A percentile compares a stretch with the other conserved stretches of the same genome.
Evolutionary conservation across 495 filamentous ascomycete genomes (phyloP).

Genomic region (Penicillium riverlandense): DNA sequence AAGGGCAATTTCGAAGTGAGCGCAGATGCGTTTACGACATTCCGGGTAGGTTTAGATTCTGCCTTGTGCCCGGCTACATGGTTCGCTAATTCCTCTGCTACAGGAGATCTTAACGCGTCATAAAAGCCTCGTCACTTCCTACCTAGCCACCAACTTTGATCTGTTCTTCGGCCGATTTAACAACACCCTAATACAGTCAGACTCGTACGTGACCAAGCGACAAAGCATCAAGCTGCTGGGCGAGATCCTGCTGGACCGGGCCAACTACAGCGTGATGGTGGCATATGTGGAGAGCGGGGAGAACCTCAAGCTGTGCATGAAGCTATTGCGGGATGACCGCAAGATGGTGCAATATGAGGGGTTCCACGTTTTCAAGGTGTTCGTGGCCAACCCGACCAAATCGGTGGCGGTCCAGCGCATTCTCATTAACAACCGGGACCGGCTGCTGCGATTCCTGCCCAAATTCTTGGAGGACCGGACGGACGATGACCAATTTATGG

Average conservation of each 20-base stretch:
- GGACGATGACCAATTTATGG: slow-evolving; percentile 97
- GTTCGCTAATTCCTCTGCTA: not conserved
- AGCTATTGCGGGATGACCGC: slow-evolving; percentile 83
- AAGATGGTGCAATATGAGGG: slow-evolving; percentile 99
- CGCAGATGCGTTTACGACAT: slow-evolving; percentile 95
- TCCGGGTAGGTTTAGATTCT: slow-evolving; percentile 55
- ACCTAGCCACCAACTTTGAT: slow-evolving; percentile 79
- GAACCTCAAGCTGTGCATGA: slow-evolving; percentile 97
- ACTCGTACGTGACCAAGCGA: slow-evolving; percentile 95
- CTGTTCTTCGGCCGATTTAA: slow-evolving; percentile 92
- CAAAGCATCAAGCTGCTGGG: slow-evolving; percentile 97
- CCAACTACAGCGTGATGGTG: slow-evolving; percentile 98
- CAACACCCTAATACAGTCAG: slow-evolving; percentile 75
- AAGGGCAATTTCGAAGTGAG: slow-evolving; percentile 91
- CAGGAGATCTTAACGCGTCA: slow-evolving; percentile 93
- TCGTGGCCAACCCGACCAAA: slow-evolving; percentile 96
- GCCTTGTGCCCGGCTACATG: not conserved
- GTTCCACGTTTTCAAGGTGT: slow-evolving; percentile 99
- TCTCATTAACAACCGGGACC: slow-evolving; percentile 89
- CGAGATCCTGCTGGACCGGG: slow-evolving; percentile 87
- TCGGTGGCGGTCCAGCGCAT: slow-evolving; percentile 90
- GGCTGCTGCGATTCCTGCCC: slow-evolving; percentile 78
- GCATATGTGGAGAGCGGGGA: slow-evolving; percentile 91
- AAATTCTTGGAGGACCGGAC: slow-evolving; percentile 91
- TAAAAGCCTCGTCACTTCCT: slow-evolving; percentile 79